Conservation (phyloP, 2,329 filamentous ascomycete genomes). For the Zasmidium citrigriseum region DNA sequence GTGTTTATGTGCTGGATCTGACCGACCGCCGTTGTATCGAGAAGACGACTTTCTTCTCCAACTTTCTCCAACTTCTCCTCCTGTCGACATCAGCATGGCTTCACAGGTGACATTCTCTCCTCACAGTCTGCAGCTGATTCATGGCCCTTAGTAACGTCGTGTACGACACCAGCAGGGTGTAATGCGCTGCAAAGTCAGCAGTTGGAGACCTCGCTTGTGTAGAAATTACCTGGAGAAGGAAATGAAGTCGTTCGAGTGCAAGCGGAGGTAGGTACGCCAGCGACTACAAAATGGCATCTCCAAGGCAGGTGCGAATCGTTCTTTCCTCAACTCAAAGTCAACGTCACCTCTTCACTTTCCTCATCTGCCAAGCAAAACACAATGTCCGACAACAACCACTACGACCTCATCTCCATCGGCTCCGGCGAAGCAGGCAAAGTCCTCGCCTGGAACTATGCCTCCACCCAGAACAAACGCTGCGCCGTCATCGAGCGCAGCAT, state of each 20-base stretch:
- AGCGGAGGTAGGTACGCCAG: too few species aligned
- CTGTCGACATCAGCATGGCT: background rate
- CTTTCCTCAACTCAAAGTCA: too few species aligned
- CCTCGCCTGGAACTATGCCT: constrained; percentile 7
- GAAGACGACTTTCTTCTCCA: too few species aligned
- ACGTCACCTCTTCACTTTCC: too few species aligned
- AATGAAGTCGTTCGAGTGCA: too few species aligned
- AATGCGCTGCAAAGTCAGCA: background rate
- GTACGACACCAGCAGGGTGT: background rate
- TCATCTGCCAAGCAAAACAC: background rate
- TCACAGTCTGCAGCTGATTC: background rate
- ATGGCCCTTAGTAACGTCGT: background rate
- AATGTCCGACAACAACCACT: background rate
- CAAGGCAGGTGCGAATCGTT: background rate
- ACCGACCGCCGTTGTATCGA: too few species aligned
- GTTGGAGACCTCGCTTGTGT: background rate
- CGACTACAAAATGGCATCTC: too few species aligned
- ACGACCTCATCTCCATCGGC: constrained; percentile 6
- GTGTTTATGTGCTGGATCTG: too few species aligned
- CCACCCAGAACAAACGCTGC: constrained; percentile 7
- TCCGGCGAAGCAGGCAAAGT: constrained; percentile 8
- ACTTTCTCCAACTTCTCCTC: background rate
- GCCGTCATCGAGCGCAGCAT: constrained; percentile 8
- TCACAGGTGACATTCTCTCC: background rate
- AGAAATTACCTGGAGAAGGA: too few species aligned